Evolutionary conservation across 225 moss, liverwort and hornwort genomes (phyloP).

Genomic region (Bryoerythrophyllum caledonicum): DNA sequence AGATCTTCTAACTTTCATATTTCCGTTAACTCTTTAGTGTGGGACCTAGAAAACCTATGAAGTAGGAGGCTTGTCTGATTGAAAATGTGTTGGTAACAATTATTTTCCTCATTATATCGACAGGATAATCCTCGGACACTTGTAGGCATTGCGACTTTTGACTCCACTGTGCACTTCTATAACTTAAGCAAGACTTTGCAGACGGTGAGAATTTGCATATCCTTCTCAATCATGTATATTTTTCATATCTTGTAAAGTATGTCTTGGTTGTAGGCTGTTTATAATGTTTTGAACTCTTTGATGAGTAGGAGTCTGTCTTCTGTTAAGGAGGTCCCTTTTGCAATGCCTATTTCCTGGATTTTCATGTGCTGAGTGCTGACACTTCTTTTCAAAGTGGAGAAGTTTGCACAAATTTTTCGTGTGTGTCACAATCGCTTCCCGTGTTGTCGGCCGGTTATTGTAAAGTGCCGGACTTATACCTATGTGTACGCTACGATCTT

Average conservation of each 20-base stretch:
- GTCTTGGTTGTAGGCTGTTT: background rate
- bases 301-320: constrained; percentile 1
- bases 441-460: background rate
- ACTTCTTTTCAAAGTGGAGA: background rate
- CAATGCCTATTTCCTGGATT: background rate
- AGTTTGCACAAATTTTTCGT: background rate
- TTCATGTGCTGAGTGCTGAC: background rate
- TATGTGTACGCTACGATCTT: background rate
- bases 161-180: constrained; percentile 96
- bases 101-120: constrained; percentile 18
- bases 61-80: constrained; percentile 11
- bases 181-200: constrained; percentile 89
- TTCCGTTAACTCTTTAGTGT: background rate
- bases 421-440: background rate
- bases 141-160: constrained; percentile 97
- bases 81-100: background rate
- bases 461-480: background rate
- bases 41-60: background rate
- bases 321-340: background rate
- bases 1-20: background rate
- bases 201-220: constrained; percentile 50
- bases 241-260: background rate
- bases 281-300: background rate
- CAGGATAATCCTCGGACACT: constrained; percentile 89
- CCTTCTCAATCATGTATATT: background rate